A percentile compares a stretch with the other conserved stretches of the same genome.
Conservation (phyloP, 495 filamentous ascomycete species). For the Penicillium simplicissimum region DNA sequence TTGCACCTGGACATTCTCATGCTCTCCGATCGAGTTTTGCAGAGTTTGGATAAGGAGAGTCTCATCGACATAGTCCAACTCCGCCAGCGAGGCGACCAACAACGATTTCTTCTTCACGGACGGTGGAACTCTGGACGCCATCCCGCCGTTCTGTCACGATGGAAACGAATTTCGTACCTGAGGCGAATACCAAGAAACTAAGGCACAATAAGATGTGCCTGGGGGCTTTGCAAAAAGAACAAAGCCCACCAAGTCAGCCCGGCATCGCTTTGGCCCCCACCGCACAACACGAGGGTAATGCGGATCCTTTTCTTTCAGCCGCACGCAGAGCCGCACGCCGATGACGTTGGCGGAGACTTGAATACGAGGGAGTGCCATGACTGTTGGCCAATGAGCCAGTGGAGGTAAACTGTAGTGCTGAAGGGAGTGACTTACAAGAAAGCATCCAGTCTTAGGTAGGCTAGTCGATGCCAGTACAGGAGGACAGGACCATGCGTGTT, state of each 20-base stretch:
- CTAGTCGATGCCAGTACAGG: background rate
- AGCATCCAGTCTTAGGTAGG: background rate
- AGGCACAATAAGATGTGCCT: background rate
- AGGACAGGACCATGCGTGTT: background rate
- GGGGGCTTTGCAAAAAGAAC: background rate
- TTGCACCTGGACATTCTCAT: background rate
- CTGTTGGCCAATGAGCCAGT: background rate
- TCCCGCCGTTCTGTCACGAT: background rate
- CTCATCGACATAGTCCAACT: background rate
- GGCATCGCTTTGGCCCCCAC: conserved; percentile 1
- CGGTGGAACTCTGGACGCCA: background rate
- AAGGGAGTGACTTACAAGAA: background rate
- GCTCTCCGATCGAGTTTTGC: background rate
- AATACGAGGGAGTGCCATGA: background rate
- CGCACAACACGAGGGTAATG: background rate
- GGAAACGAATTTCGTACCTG: background rate
- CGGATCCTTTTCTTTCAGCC: conserved; percentile 8
- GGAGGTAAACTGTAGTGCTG: background rate
- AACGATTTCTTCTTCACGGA: background rate
- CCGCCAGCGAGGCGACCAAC: background rate
- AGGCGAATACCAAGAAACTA: background rate
- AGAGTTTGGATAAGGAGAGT: background rate
- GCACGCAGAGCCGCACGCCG: conserved; percentile 1
- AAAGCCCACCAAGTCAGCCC: background rate
- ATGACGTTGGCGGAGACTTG: conserved; percentile 1